Conservation (phyloP, 2,329 filamentous ascomycete genomes). For the Thelonectria blattea region DNA sequence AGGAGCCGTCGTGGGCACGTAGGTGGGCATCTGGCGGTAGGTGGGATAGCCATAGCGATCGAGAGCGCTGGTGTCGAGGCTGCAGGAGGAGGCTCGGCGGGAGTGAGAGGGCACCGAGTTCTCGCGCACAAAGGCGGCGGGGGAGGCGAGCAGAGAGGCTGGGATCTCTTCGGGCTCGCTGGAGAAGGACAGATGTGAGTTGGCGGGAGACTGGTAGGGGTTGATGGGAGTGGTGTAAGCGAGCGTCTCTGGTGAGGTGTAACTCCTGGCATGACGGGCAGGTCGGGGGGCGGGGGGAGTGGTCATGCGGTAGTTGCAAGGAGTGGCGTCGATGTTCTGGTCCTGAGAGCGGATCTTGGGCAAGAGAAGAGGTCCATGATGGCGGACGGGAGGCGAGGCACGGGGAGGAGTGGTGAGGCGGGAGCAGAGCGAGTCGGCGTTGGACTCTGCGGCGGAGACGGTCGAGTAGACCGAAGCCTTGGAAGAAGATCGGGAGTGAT, state of each 20-base stretch:
- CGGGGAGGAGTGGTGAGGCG: constrained; percentile 70
- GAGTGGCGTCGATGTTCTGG: constrained; percentile 70
- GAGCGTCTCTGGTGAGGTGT: constrained; percentile 66
- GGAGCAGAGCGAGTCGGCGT: constrained; percentile 70
- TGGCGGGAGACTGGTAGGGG: constrained; percentile 37
- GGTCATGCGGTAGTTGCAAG: constrained; percentile 47
- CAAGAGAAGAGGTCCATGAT: constrained; percentile 79
- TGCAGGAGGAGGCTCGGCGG: constrained; percentile 70
- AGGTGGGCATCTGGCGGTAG: constrained; percentile 73
- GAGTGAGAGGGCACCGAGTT: constrained; percentile 32
- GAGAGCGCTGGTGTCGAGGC: constrained; percentile 69
- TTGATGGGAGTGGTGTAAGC: constrained; percentile 14
- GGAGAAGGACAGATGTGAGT: constrained; percentile 49
- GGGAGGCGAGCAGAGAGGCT: constrained; percentile 69
- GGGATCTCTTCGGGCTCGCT: constrained; percentile 39
- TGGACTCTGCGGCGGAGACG: constrained; percentile 63
- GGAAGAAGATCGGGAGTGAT: constrained; percentile 68
- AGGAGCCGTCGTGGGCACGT: constrained; percentile 35
- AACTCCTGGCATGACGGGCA: constrained; percentile 62
- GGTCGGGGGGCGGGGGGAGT: constrained; percentile 37
- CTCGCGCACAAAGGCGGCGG: constrained; percentile 61
- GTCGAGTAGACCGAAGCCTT: constrained; percentile 66
- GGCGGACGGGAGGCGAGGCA: constrained; percentile 72
- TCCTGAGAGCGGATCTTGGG: constrained; percentile 89
- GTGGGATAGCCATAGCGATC: constrained; percentile 82